Evolutionary conservation across 768 basidiomycete genomes (phyloP), one percentile per base, ranked within the genome.

Genomic region (Kwoniella sp.): DNA sequence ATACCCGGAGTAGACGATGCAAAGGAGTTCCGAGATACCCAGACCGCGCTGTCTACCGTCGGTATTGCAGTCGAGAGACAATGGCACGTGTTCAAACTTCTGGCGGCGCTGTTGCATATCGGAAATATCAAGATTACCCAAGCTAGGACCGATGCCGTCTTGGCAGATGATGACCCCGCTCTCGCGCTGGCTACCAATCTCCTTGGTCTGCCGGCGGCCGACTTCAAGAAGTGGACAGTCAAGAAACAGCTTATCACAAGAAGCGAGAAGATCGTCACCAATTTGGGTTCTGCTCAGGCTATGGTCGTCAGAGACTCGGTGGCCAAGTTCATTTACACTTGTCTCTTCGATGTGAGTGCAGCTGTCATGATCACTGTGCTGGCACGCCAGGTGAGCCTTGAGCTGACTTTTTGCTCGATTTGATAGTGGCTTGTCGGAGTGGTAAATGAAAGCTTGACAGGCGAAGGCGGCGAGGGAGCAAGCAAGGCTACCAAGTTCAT

Each of bases 191-290:
- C 93, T 20, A 93, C 93, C 1, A 87, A 90, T 2, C 91, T 99
- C 79, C 84, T 99, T 52, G 96, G 96, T 13, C 87, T 99, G 61
- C 88, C 90, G 58, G 83, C 90, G 30, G 85, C 87, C 20, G 96
- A 98, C 66, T 99, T 99, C 86, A 97, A 92, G 84, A 97, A 91
- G 81, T 99, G 96, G 96, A 94, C 91, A 1, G 82, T 96, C 82
- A 98, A 98, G 85, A 98, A 94, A 82, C 96, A 98, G 82, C 90
- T 99, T 68, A 87, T 87, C 26, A 96, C 96, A 1, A 87, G 96
- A 50, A 87, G 88, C 17, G 96, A 99, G 83, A 98, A 95, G 85
- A 98, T 99, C 65, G 86, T 95, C 25, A 93, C 92, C 0, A 82
- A 87, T 58, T 83, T 99, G 69, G 93, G 87, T 82, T 89, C 87